Conservation (phyloP, 495 filamentous ascomycete species). For the Pseudoneurospora amorphoporcata region DNA sequence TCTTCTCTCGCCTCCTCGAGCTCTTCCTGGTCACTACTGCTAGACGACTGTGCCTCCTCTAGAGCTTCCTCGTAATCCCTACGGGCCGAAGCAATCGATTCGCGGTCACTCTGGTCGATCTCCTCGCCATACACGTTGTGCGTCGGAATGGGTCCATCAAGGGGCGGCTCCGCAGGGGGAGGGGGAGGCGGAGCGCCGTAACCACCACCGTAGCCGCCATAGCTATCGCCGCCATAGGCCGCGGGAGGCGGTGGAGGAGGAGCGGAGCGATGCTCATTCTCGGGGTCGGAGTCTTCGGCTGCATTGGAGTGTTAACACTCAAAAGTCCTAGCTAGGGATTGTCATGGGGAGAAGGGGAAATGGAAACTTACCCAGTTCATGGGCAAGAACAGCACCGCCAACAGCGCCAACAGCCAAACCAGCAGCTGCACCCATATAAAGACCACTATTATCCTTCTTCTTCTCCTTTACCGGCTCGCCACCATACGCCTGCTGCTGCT, state of each 20-base stretch:
- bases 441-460: conserved; percentile 27
- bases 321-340: neutral
- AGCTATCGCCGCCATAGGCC: conserved; percentile 18
- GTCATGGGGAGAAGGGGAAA: neutral
- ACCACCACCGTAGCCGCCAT: conserved; percentile 15
- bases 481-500: conserved; percentile 19
- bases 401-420: conserved; percentile 47
- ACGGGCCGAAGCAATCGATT: conserved; percentile 28
- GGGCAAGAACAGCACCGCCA: conserved; percentile 45
- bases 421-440: conserved; percentile 40
- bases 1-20: conserved; percentile 35
- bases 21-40: conserved; percentile 33
- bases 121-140: conserved; percentile 27
- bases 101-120: conserved; percentile 28
- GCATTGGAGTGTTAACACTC: conserved; percentile 3
- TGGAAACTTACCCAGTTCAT: conserved; percentile 39
- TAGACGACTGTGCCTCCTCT: conserved; percentile 25
- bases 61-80: conserved; percentile 30
- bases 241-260: conserved; percentile 3
- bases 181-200: conserved; percentile 14
- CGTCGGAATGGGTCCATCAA: conserved; percentile 7
- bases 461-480: conserved; percentile 22
- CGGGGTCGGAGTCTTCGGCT: conserved; percentile 19
- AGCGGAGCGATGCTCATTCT: conserved; percentile 8
- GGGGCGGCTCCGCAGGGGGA: conserved; percentile 12